Conservation (phyloP, 306 rosid genomes). For the Ceratonia siliqua region DNA sequence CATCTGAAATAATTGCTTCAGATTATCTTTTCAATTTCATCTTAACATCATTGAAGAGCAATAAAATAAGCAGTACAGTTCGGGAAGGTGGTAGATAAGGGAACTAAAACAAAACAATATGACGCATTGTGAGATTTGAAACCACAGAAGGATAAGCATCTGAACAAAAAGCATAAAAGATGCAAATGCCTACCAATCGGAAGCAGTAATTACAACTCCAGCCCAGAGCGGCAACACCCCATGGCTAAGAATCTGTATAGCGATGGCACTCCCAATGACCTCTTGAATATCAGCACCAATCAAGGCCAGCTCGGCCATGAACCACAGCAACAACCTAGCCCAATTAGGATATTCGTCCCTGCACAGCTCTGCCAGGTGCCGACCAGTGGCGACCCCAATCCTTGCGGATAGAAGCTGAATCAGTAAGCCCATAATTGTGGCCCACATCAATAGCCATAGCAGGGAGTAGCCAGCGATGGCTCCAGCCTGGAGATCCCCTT, state of each 20-base stretch:
- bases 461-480: slow-evolving; percentile 54
- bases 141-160: background rate
- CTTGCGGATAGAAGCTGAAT: slow-evolving; percentile 51
- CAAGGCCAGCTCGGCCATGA: slow-evolving; percentile 55
- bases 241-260: slow-evolving; percentile 50
- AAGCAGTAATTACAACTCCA: slow-evolving; percentile 53
- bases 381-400: slow-evolving; percentile 54
- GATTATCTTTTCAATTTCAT: too few species aligned
- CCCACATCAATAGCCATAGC: slow-evolving; percentile 54
- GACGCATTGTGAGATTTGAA: background rate
- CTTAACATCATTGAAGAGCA: background rate
- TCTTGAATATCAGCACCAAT: slow-evolving; percentile 61
- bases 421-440: slow-evolving; percentile 47
- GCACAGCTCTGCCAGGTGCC: slow-evolving; percentile 55
- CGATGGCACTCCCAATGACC: slow-evolving; percentile 60
- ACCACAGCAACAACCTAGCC: slow-evolving; percentile 45
- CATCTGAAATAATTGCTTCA: too few species aligned
- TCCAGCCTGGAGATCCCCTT: slow-evolving; percentile 59
- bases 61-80: background rate
- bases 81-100: background rate
- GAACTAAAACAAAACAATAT: background rate
- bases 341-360: slow-evolving; percentile 55
- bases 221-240: slow-evolving; percentile 52
- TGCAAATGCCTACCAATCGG: slow-evolving; percentile 44
- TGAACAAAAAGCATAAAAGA: background rate